phyloP scores from a whole-genome alignment of 1,139 yeast genomes.

The Hansenula anomala region DNA sequence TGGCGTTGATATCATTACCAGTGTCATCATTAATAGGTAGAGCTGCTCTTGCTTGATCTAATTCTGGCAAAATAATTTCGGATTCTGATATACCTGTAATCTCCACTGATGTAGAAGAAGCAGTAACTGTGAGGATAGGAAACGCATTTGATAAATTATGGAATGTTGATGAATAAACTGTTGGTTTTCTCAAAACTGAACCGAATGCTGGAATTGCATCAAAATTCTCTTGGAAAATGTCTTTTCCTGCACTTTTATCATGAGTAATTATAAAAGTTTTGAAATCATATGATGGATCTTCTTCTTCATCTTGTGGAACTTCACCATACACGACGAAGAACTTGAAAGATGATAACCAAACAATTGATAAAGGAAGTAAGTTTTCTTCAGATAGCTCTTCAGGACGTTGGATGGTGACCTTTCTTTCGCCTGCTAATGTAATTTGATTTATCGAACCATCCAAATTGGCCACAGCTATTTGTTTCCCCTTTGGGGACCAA shows the following conservation, averaged over 20 bases:
- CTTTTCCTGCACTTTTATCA: slow-evolving; percentile 8
- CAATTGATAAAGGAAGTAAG: slow-evolving; percentile 12
- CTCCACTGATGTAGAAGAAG: slow-evolving; percentile 64
- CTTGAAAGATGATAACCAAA: slow-evolving; percentile 13
- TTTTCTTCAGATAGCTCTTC: slow-evolving; percentile 15
- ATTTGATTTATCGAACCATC: slow-evolving; percentile 24
- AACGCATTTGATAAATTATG: slow-evolving; percentile 38
- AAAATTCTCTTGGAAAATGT: slow-evolving; percentile 30
- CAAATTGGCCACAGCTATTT: slow-evolving; percentile 22
- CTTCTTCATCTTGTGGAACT: slow-evolving; percentile 14
- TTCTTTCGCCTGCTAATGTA: slow-evolving; percentile 21
- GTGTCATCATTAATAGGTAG: slow-evolving; percentile 64
- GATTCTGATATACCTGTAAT: slow-evolving; percentile 37
- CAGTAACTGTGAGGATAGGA: slow-evolving; percentile 36
- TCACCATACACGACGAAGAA: slow-evolving; percentile 14
- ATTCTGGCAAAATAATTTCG: slow-evolving; percentile 39
- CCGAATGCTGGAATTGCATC: slow-evolving; percentile 62
- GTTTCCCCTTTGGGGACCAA: slow-evolving; percentile 32
- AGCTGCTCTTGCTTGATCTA: slow-evolving; percentile 67
- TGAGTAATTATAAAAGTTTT: slow-evolving; percentile 9
- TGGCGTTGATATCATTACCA: slow-evolving; percentile 63
- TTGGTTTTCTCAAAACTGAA: slow-evolving; percentile 41
- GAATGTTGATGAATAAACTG: slow-evolving; percentile 42
- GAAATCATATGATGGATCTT: slow-evolving; percentile 14
- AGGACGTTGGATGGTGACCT: slow-evolving; percentile 17